Percentiles rank a stretch among this genome's conserved stretches.
phyloP scores from a whole-genome alignment of 2,329 filamentous ascomycete genomes.

The Rutstroemia sp. region DNA sequence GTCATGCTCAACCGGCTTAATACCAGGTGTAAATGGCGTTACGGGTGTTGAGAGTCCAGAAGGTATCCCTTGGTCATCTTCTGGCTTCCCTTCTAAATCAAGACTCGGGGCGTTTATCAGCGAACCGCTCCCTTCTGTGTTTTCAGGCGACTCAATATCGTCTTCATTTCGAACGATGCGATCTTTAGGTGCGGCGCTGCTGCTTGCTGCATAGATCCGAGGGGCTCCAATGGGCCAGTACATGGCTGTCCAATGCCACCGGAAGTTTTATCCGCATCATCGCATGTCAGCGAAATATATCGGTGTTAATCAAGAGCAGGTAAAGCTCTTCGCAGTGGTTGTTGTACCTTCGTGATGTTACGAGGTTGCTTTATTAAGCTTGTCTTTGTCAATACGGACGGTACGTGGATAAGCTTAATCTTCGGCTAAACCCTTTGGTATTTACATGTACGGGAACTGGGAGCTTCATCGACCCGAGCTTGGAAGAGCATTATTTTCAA shows the following conservation, averaged over 20 bases:
- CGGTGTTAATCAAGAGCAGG: constrained; percentile 11
- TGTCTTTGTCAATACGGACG: background rate
- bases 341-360: background rate
- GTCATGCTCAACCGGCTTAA: constrained; percentile 52
- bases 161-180: constrained; percentile 51
- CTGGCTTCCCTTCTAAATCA: constrained; percentile 19
- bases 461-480: too few relatives aligned
- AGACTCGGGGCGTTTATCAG: constrained; percentile 23
- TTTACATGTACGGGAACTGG: too few relatives aligned
- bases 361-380: background rate
- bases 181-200: constrained; percentile 46
- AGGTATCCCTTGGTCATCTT: constrained; percentile 19
- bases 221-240: constrained; percentile 88
- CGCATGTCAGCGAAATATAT: constrained; percentile 27
- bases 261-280: constrained; percentile 28
- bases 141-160: constrained; percentile 41
- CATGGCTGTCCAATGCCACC: constrained; percentile 47
- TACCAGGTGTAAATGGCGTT: constrained; percentile 49
- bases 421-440: too few relatives aligned
- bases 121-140: constrained; percentile 30
- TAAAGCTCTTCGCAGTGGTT: constrained; percentile 9
- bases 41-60: constrained; percentile 37
- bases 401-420: background rate
- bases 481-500: too few relatives aligned
- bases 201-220: constrained; percentile 73